Base-by-base conservation (phyloP, 192 early-diverging fungal genomes). In the Mortierella antarctica region DNA sequence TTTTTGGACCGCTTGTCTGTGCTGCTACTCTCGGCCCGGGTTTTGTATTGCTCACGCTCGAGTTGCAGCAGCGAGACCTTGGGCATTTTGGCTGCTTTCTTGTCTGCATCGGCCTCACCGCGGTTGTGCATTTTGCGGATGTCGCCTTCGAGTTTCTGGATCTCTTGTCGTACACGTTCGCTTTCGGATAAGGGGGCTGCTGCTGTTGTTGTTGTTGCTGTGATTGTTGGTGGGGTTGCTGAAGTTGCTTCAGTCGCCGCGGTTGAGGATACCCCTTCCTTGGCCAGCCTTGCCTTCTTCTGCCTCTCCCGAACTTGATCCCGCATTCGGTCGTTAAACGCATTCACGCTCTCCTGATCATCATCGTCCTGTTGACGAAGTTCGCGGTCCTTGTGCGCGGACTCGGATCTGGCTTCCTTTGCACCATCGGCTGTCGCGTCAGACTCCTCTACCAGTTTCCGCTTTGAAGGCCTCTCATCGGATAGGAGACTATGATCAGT, bases 91-190 rank as follows among this genome's bases (percentile, higher is more conserved):
- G 70, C 73, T 41, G 85, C 83, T 13, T 84, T 74, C 49, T 68
- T 71, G 15, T 67, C 76, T 14, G 69, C 60, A 6, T 66, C 59
- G 7, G 84, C 84, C 5, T 47, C 55, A 15, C 61, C 70, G 1
- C 82, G 62, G 56, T 81, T 67, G 46, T 87, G 83, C 58, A 93
- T 88, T 52, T 88, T 82, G 40, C 85, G 86, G 46, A 95, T 91
- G 65, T 94, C 91, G 47, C 82, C 66, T 53, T 92, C 88, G 40
- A 95, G 56, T 65, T 91, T 89, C 65, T 85, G 82, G 40, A 93
- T 89, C 51, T 92, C 86, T 41, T 86, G 78, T 65, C 86, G 80
- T n/a, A 86, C 53, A 49, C 62, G 50, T 44, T 84, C 78, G 46
- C 72, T 71, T 20, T 31, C 71, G 10, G 62, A 52, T 21, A 76